Evolutionary conservation across 108 stramenopile species (phyloP).

Genomic region (Aurantiochytrium sp.): DNA sequence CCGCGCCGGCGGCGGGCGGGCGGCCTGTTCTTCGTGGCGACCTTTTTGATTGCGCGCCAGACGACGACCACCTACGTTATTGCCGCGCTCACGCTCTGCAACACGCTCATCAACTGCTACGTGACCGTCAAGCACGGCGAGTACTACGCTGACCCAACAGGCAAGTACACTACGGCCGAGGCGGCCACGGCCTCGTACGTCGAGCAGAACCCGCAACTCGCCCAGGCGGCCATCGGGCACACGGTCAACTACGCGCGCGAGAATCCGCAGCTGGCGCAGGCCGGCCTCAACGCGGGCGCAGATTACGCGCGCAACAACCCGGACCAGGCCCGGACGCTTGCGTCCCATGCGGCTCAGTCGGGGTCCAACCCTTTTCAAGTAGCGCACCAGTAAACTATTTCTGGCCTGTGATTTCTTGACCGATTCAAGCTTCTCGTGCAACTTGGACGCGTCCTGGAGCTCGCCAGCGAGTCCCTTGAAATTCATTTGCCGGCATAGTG

Average conservation of each 20-base stretch:
- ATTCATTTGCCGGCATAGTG: too few species aligned
- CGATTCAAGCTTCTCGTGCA: not conserved
- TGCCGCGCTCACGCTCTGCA: not conserved
- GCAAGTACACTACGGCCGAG: constrained; percentile 25
- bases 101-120: not conserved
- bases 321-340: not conserved
- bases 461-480: too few species aligned
- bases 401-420: not conserved
- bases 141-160: constrained; percentile 28
- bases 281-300: not conserved
- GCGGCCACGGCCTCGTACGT: not conserved
- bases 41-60: not conserved
- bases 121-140: constrained; percentile 18
- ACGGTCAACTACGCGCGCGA: not conserved
- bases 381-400: not conserved
- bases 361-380: not conserved
- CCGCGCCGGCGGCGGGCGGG: not conserved
- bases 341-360: not conserved
- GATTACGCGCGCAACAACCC: not conserved
- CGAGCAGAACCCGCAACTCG: not conserved
- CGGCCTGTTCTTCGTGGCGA: constrained; percentile 24
- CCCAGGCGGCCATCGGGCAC: not conserved
- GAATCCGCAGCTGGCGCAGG: constrained; percentile 12
- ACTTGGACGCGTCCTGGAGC: not conserved
- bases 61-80: not conserved